Base-by-base conservation (phyloP, 2,329 filamentous ascomycete species). In the Calcarisporium arbuscula region DNA sequence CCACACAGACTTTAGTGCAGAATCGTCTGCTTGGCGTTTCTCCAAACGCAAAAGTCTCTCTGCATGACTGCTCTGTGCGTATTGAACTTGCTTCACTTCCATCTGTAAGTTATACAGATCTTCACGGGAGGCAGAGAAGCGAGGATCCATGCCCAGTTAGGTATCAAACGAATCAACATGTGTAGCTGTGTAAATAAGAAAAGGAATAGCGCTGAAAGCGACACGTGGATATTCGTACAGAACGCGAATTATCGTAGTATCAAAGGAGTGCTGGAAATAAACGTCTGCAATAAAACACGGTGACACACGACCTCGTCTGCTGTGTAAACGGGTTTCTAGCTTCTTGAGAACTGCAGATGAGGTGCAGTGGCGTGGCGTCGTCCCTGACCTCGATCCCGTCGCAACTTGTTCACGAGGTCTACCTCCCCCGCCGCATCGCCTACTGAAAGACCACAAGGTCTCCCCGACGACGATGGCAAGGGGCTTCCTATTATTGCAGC, bases 1-100 rank as follows among this genome's bases (percentile, higher is more conserved):
- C 92, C 92, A 98, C 37, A 94, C 84, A 41, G 85, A 94, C 61
- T 90, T 94, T 40, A 82, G 61, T 20, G 75, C 72, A 32, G 75
- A 74, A 60, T 82, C 77, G 46, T 82, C 78, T 21, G 77, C 77
- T 52, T 82, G 77, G 30, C 77, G 76, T 50, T 78, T 79, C 55
- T 83, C 79, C 33, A 83, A 57, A 42, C 75, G 65, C 40, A 71
- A 58, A 35, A 83, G 56, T 52, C 79, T 65, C 45, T 82, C 79
- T 38, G 72, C 68, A 58, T 82, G 77, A 49, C 67, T 73, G 43
- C 62, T 70, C 56, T 82, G 78, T 41, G 75, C 65, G 53, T 73
- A 67, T 48, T 82, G 77, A 40, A 82, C 67, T 59, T 81, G 74
- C 58, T 78, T 81, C 52, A 83, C 62, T 62, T 82, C 77, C 74